A percentile compares a stretch with the other conserved stretches of the same genome.
Conservation (phyloP, 2,329 filamentous ascomycete genomes). For the Coniochaeta ligniaria region DNA sequence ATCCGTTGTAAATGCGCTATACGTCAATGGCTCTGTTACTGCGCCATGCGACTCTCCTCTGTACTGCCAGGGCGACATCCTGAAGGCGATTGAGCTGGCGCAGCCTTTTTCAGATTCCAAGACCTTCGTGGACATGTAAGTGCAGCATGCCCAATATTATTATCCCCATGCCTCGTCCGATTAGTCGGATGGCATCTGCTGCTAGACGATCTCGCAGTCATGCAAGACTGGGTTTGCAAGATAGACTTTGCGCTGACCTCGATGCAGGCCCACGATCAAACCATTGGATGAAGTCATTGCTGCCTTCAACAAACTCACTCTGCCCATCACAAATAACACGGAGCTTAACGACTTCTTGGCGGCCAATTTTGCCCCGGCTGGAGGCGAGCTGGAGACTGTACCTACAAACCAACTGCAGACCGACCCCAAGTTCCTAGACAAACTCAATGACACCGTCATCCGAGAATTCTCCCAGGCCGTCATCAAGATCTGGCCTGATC, state of each 20-base stretch:
- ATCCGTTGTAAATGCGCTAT: conserved; percentile 36
- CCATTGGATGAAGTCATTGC: conserved; percentile 53
- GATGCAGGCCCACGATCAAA: conserved; percentile 44
- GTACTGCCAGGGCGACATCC: conserved; percentile 60
- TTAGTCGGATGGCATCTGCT: background rate
- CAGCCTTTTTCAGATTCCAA: conserved; percentile 60
- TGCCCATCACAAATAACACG: conserved; percentile 57
- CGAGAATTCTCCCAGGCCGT: conserved; percentile 55
- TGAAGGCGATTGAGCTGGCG: conserved; percentile 56
- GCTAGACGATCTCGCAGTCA: background rate
- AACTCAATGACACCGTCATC: conserved; percentile 50
- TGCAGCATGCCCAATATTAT: conserved; percentile 1
- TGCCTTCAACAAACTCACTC: conserved; percentile 51
- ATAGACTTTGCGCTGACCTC: background rate
- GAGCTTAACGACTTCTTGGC: conserved; percentile 54
- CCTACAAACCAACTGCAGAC: conserved; percentile 42
- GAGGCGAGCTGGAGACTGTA: conserved; percentile 53
- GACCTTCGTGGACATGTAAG: conserved; percentile 63
- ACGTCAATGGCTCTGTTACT: conserved; percentile 51
- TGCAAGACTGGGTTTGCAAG: background rate
- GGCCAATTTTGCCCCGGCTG: conserved; percentile 57
- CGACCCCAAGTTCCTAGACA: conserved; percentile 49
- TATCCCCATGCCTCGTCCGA: background rate
- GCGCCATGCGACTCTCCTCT: conserved; percentile 61
- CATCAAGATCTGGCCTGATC: conserved; percentile 62